Conservation (phyloP, 2,329 filamentous ascomycete genomes). For the Pestalotiopsis sp. region DNA sequence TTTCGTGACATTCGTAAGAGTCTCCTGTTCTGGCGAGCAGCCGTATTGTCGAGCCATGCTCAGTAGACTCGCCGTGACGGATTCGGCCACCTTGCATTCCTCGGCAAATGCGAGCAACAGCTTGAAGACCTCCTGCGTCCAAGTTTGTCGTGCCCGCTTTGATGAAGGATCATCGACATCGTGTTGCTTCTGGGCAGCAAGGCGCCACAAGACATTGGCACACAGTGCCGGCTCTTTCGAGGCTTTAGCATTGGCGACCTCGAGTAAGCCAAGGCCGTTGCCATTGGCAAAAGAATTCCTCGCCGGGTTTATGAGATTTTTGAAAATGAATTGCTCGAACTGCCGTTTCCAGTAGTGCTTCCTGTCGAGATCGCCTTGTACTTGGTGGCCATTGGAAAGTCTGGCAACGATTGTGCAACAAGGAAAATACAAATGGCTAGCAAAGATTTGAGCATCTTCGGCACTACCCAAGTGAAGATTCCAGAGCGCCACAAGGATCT, state of each 20-base stretch:
- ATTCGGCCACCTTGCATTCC: slow-evolving; percentile 19
- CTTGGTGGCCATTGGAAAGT: slow-evolving; percentile 32
- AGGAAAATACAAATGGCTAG: slow-evolving; percentile 44
- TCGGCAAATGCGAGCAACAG: slow-evolving; percentile 21
- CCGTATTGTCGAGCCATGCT: slow-evolving; percentile 34
- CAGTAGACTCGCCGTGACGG: slow-evolving; percentile 26
- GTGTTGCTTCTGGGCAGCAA: slow-evolving; percentile 26
- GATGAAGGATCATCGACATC: slow-evolving; percentile 27
- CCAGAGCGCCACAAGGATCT: slow-evolving; percentile 49
- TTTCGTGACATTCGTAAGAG: slow-evolving; percentile 31
- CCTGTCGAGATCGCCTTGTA: slow-evolving; percentile 22
- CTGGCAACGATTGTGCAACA: slow-evolving; percentile 40
- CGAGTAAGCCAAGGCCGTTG: slow-evolving; percentile 40
- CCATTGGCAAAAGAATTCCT: slow-evolving; percentile 46
- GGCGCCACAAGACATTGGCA: slow-evolving; percentile 42
- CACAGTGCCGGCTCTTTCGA: slow-evolving; percentile 34
- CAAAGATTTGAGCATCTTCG: slow-evolving; percentile 49
- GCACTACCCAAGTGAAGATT: slow-evolving; percentile 52
- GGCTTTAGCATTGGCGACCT: slow-evolving; percentile 40
- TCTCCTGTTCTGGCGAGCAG: slow-evolving; percentile 32
- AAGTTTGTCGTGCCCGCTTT: slow-evolving; percentile 28
- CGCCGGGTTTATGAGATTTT: slow-evolving; percentile 52
- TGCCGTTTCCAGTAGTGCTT: slow-evolving; percentile 44
- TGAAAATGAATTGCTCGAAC: slow-evolving; percentile 49
- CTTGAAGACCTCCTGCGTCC: slow-evolving; percentile 27